Base-by-base conservation (phyloP, 1,284 basidiomycete genomes). In the Wallemia ichthyophaga region DNA sequence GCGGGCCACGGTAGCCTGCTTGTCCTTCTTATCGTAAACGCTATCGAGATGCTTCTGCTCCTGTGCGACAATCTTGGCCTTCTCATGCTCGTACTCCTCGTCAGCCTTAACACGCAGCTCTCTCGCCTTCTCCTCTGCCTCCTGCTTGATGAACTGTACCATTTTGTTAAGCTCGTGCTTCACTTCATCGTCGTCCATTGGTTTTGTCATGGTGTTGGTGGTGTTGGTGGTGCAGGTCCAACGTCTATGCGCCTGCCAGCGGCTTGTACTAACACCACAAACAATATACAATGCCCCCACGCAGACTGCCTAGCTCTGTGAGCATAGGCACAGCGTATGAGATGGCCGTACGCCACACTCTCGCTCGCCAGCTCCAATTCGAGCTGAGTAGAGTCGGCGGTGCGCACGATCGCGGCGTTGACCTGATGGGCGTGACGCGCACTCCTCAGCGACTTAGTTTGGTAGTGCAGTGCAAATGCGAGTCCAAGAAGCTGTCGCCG, bases 121-220 rank as follows among this genome's bases (percentile, higher is more conserved):
- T n/a, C 91, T 76, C 0, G 86, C 88, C 72, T 95, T 95, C 73
- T 95, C 91, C 64, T 85, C 72, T 1, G 89, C 89, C 71, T 95
- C 89, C 70, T 94, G 89, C 71, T 85, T 88, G 76, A 94, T 94
- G 75, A 92, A 94, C 61, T 75, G 60, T 58, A 88, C 91, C 91
- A 96, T 95, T 81, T 96, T 96, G 76, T 89, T 94, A 86, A 95
- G 88, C 77, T 96, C 91, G 66, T 74, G 83, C 68, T 89, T 75
- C 33, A 96, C 91, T 73, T 96, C 91, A 67, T 92, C 88, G 68
- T 96, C 92, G 69, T 91, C 92, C 64, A 95, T 75, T 24, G 88
- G 80, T 21, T 48, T 48, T 5, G 9, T 48, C 37, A 48, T 48
- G 7, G 11, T 48, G 37, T 48, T 11, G 37, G n/a, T 48, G n/a